Evolutionary conservation across 2,329 filamentous ascomycete species (phyloP).

Genomic region (Cladophialophora exuberans): DNA sequence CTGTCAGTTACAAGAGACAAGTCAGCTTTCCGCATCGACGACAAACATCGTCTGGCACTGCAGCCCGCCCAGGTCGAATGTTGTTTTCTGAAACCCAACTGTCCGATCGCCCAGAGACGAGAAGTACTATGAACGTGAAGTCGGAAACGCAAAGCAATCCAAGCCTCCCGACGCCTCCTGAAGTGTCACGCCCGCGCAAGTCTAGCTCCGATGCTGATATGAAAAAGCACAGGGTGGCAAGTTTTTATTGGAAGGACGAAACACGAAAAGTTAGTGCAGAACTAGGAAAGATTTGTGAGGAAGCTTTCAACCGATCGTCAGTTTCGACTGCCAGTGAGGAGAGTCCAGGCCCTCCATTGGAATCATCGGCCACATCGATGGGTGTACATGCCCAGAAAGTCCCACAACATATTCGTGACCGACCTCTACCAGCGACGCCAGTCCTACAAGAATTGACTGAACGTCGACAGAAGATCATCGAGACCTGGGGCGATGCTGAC

Average conservation of each 20-base stretch:
- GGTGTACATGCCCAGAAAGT: slow-evolving; percentile 39
- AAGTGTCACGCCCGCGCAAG: slow-evolving; percentile 40
- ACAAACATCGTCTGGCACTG: slow-evolving; percentile 38
- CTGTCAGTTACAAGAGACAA: slow-evolving; percentile 61
- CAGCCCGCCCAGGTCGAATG: slow-evolving; percentile 25
- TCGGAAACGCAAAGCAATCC: slow-evolving; percentile 42
- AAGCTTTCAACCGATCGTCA: slow-evolving; percentile 79
- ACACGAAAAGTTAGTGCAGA: slow-evolving; percentile 81
- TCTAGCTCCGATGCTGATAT: slow-evolving; percentile 41
- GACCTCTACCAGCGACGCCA: slow-evolving; percentile 51
- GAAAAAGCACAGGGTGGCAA: slow-evolving; percentile 46
- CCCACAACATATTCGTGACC: slow-evolving; percentile 36
- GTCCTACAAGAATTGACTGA: slow-evolving; percentile 59
- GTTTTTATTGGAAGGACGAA: slow-evolving; percentile 70
- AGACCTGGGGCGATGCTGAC: slow-evolving; percentile 50
- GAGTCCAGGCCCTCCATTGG: slow-evolving; percentile 44
- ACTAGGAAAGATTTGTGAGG: slow-evolving; percentile 87
- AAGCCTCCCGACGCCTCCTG: slow-evolving; percentile 44
- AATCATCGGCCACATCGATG: slow-evolving; percentile 55
- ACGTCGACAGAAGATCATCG: slow-evolving; percentile 60
- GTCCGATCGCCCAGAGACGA: slow-evolving; percentile 36
- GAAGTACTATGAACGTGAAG: slow-evolving; percentile 25
- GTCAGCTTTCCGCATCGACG: slow-evolving; percentile 66
- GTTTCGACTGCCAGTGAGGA: slow-evolving; percentile 51
- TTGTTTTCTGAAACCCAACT: slow-evolving; percentile 31